Percentiles rank a stretch among this genome's conserved stretches.
phyloP scores from a whole-genome alignment of 176 grass and related monocot genomes.

The Stipa capillata region DNA sequence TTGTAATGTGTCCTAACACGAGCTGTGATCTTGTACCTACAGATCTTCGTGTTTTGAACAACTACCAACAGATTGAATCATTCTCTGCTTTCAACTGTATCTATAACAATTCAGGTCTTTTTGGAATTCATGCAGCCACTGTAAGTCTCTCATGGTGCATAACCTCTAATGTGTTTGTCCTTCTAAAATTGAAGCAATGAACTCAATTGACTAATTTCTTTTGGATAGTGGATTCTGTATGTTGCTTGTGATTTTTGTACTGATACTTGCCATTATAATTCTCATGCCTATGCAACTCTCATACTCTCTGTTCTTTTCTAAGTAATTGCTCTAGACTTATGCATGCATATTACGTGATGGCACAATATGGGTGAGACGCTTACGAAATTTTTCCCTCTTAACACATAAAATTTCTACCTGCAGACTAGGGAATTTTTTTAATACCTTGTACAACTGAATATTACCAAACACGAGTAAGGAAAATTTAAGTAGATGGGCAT shows the following conservation, averaged over 20 bases:
- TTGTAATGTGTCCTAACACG: neutral
- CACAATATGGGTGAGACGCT: neutral
- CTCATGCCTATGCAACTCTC: neutral
- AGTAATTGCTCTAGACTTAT: neutral
- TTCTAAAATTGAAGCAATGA: slow-evolving; percentile 7
- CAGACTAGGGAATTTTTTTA: neutral
- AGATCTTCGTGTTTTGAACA: slow-evolving; percentile 74
- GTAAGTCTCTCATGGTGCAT: slow-evolving; percentile 41
- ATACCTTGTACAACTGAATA: neutral
- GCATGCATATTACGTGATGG: neutral
- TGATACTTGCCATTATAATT: neutral
- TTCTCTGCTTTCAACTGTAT: slow-evolving; percentile 83
- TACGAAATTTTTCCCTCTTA: neutral
- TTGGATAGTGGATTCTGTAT: neutral
- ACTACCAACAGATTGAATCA: slow-evolving; percentile 63
- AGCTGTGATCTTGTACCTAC: slow-evolving; percentile 16
- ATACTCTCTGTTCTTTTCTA: neutral
- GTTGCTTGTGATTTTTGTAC: neutral
- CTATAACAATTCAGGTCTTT: slow-evolving; percentile 79
- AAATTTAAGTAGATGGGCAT: neutral
- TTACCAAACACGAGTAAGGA: neutral
- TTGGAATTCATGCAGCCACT: slow-evolving; percentile 66
- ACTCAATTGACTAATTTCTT: neutral
- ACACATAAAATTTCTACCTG: neutral
- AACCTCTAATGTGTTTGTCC: neutral